These are phyloP conservation scores for Helichrysum umbraculigerum DNA, from an alignment of 129 eudicot species.

Conservation along the genomic window DNA sequence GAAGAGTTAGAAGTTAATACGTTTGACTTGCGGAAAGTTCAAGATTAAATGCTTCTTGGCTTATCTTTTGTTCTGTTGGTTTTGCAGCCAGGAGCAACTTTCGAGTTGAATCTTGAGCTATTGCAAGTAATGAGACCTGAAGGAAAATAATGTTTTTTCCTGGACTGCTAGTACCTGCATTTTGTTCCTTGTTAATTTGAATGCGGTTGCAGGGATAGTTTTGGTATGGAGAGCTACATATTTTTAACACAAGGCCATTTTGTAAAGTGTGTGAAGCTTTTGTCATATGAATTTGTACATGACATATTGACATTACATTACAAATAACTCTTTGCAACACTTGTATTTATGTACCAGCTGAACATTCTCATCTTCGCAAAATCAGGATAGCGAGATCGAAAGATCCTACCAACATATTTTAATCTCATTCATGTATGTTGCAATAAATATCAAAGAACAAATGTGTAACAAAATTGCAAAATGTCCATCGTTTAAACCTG, in stretches of 20 bases:
- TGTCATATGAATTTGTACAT: slow-evolving; percentile 25
- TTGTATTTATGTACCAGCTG: slow-evolving; percentile 17
- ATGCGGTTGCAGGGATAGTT: slow-evolving; percentile 30
- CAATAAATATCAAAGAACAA: too few species aligned
- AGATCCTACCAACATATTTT: too few species aligned
- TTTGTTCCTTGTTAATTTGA: neutral
- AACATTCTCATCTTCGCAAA: neutral
- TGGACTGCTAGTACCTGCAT: neutral
- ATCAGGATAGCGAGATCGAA: too few species aligned
- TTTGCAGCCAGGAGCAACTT: slow-evolving; percentile 87
- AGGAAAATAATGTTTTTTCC: slow-evolving; percentile 35
- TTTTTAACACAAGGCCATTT: slow-evolving; percentile 16
- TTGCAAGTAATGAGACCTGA: slow-evolving; percentile 56
- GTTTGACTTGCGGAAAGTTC: slow-evolving; percentile 1
- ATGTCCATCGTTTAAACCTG: too few species aligned
- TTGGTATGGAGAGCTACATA: slow-evolving; percentile 18
- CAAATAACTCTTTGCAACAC: slow-evolving; percentile 18
- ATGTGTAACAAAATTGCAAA: too few species aligned
- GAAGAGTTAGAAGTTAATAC: neutral
- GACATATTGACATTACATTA: neutral
- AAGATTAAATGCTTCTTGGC: neutral
- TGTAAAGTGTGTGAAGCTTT: slow-evolving; percentile 26
- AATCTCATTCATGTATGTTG: too few species aligned
- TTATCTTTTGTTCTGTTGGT: neutral
- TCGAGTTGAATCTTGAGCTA: slow-evolving; percentile 85